Percentiles rank a stretch among this genome's conserved stretches.
phyloP scores from a whole-genome alignment of 768 basidiomycete genomes.

The Lactifluus volemus region DNA sequence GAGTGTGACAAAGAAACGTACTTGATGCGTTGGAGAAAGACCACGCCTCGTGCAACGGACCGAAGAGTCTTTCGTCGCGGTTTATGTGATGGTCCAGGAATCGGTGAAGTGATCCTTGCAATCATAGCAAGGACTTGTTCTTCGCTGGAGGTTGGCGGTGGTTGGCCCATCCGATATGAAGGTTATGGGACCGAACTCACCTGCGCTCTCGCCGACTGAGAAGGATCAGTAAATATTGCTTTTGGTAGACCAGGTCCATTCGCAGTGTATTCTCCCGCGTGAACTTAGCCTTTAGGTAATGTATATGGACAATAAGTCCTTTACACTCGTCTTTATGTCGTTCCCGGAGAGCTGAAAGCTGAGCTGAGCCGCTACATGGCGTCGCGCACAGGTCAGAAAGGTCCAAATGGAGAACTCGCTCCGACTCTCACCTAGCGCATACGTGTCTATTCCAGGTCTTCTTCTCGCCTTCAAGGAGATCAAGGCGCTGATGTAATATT shows the following conservation, averaged over 20 bases:
- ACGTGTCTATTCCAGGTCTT: conserved; percentile 56
- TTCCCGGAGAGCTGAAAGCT: conserved; percentile 44
- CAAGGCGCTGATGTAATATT: conserved; percentile 30
- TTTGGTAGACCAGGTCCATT: conserved; percentile 73
- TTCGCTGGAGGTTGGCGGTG: conserved; percentile 38
- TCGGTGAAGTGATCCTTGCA: conserved; percentile 63
- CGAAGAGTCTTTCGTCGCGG: conserved; percentile 46
- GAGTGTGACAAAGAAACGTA: conserved; percentile 28
- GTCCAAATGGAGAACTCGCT: not conserved
- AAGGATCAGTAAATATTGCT: conserved; percentile 75
- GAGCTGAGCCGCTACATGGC: conserved; percentile 39
- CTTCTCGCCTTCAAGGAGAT: conserved; percentile 24
- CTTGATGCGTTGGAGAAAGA: conserved; percentile 61
- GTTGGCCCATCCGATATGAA: not conserved
- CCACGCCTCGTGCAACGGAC: conserved; percentile 43
- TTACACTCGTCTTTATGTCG: conserved; percentile 86
- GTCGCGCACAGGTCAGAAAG: not conserved
- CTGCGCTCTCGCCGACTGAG: conserved; percentile 61
- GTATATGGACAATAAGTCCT: conserved; percentile 83
- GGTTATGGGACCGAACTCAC: conserved; percentile 30
- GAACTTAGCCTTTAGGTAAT: conserved; percentile 87
- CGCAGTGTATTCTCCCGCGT: conserved; percentile 79
- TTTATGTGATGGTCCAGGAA: conserved; percentile 29
- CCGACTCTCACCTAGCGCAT: conserved; percentile 46
- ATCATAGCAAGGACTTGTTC: conserved; percentile 67